These are phyloP conservation scores for Cucumis sativus DNA, from an alignment of 306 rosid genomes.

Conservation along the genomic window Cucumber_9930_V3 NC_026658.2:8363001-8363500, in stretches of 20 bases:
- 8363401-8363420: not conserved
- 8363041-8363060: not conserved
- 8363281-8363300: not conserved
- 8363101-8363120: not conserved
- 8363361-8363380: not conserved
- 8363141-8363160: too few relatives aligned
- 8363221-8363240: too few relatives aligned
- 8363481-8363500: not conserved
- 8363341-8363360: not conserved
- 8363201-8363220: too few relatives aligned
- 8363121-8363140: not conserved
- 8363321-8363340: not conserved
- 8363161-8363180: too few relatives aligned
- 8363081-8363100: slow-evolving; percentile 15
- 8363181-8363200: too few relatives aligned
- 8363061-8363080: not conserved
- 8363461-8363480: not conserved
- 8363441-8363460: not conserved
- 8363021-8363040: slow-evolving; percentile 10
- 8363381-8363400: not conserved
- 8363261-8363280: not conserved
- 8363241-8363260: too few relatives aligned
- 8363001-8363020: slow-evolving; percentile 8
- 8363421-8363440: not conserved
- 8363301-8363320: not conserved